phyloP scores from a whole-genome alignment of 306 rosid species.

The Prinsepia uniflora region DNA sequence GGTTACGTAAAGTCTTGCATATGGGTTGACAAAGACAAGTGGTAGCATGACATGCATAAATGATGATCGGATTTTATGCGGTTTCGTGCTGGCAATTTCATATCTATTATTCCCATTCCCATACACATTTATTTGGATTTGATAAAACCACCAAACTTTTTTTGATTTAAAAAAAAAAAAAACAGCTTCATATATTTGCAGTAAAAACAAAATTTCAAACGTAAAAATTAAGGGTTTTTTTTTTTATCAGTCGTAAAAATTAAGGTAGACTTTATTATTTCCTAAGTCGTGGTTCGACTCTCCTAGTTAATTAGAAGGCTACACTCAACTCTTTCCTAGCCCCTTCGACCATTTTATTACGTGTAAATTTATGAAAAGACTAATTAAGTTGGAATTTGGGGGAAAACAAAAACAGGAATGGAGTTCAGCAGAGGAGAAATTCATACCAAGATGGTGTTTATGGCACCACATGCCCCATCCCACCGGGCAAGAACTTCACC shows the following conservation, averaged over 20 bases:
- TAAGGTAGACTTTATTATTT: neutral
- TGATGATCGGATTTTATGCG: neutral
- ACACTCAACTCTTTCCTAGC: neutral
- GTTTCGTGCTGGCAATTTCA: neutral
- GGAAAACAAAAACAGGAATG: slow-evolving; percentile 48
- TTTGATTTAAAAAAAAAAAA: neutral
- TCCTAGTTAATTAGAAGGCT: neutral
- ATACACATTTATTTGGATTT: neutral
- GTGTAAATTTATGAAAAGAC: neutral
- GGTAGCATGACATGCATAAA: neutral
- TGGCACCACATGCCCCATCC: slow-evolving; percentile 91
- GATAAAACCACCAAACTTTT: neutral
- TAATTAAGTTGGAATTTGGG: neutral
- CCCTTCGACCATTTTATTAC: too few relatives aligned
- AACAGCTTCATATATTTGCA: too few relatives aligned
- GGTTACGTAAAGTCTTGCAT: neutral
- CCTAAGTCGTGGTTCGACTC: neutral
- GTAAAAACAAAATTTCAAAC: too few relatives aligned
- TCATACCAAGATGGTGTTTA: slow-evolving; percentile 78
- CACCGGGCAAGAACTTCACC: slow-evolving; percentile 85
- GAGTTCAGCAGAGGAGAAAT: slow-evolving; percentile 82
- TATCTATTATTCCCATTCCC: neutral
- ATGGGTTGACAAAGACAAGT: neutral
- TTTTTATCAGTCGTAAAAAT: too few relatives aligned
- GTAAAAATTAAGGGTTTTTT: too few relatives aligned